phyloP scores from a whole-genome alignment of 257 asterid species.

The Scutellaria barbata region DNA sequence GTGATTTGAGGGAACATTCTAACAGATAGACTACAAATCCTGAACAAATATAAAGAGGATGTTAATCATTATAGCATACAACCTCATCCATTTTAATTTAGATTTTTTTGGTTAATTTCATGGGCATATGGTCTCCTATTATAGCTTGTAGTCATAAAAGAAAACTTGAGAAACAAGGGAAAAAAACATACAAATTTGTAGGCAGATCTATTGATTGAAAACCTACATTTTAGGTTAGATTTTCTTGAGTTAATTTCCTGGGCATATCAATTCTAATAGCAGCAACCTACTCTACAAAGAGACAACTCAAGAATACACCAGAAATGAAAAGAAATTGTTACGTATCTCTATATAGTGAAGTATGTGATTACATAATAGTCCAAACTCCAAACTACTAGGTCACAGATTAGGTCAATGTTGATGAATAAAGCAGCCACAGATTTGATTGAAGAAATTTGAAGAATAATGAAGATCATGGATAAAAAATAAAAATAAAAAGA shows the following conservation, averaged over 20 bases:
- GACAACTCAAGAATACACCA: neutral
- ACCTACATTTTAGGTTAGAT: neutral
- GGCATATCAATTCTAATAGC: neutral
- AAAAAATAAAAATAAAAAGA: too few relatives aligned
- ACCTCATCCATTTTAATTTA: neutral
- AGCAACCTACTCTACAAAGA: slow-evolving; percentile 1
- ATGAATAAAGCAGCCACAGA: slow-evolving; percentile 6
- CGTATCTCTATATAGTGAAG: neutral
- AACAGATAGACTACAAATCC: too few relatives aligned
- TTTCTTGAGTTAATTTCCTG: neutral
- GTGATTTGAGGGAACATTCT: too few relatives aligned
- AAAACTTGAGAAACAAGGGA: neutral
- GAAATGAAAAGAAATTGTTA: neutral
- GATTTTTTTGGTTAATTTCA: neutral
- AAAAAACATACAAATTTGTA: neutral
- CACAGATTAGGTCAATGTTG: too few relatives aligned
- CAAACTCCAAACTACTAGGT: too few relatives aligned
- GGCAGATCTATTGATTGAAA: neutral
- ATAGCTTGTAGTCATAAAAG: neutral
- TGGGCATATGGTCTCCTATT: neutral
- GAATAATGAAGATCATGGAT: neutral
- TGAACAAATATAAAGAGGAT: neutral
- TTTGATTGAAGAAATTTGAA: neutral
- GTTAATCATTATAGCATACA: neutral
- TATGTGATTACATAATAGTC: neutral